A percentile compares a stretch with the other conserved stretches of the same genome.
phyloP scores from a whole-genome alignment of 768 basidiomycete genomes.

The Leccinum fibrillosum region DNA sequence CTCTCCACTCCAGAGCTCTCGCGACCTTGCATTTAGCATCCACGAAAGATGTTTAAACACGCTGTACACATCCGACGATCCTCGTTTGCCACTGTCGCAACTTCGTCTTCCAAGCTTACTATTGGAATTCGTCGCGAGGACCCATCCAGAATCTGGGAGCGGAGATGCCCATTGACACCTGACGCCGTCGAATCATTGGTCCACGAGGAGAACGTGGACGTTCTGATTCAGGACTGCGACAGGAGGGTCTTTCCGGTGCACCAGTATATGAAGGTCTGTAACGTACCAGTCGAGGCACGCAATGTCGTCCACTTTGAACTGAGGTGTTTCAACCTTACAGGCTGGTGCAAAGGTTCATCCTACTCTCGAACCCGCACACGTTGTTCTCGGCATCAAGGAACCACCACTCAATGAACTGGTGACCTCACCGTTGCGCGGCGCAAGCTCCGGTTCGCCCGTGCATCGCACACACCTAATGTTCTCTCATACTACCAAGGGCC shows the following conservation, averaged over 20 bases:
- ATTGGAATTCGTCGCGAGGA: conserved; percentile 76
- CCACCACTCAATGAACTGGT: conserved; percentile 64
- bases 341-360: conserved; percentile 70
- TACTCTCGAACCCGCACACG: conserved; percentile 60
- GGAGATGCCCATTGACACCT: conserved; percentile 81
- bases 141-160: conserved; percentile 79
- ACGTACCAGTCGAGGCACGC: background rate
- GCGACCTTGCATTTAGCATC: background rate
- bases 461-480: conserved; percentile 84
- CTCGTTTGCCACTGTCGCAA: conserved; percentile 17
- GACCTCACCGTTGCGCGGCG: conserved; percentile 29
- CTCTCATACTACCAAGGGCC: conserved; percentile 87
- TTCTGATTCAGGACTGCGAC: conserved; percentile 75
- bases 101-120: conserved; percentile 32
- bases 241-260: conserved; percentile 65
- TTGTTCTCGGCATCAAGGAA: conserved; percentile 89
- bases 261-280: conserved; percentile 63
- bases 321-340: conserved; percentile 36
- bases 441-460: conserved; percentile 19
- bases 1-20: too few species aligned
- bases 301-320: background rate
- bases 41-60: conserved; percentile 17
- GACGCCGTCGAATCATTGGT: conserved; percentile 64
- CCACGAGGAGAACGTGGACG: conserved; percentile 50
- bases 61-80: conserved; percentile 20